A percentile compares a stretch with the other conserved stretches of the same genome.
Evolutionary conservation across 1,284 basidiomycete species (phyloP).

Genomic region (Trichosporon sp.): DNA sequence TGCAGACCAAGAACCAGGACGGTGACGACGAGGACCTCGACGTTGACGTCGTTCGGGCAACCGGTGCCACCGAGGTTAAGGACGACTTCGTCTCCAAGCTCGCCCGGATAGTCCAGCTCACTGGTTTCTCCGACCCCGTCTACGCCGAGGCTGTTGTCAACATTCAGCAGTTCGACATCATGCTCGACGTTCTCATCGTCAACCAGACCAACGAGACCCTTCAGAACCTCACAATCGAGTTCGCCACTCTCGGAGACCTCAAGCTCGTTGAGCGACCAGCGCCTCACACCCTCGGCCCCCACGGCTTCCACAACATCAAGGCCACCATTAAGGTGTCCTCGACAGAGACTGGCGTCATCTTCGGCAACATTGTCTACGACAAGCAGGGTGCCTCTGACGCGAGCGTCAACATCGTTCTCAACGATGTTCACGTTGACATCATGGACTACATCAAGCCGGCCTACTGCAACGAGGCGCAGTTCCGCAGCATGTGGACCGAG

Average conservation of each 20-base stretch:
- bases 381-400: slow-evolving; percentile 82
- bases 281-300: slow-evolving; percentile 89
- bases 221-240: slow-evolving; percentile 96
- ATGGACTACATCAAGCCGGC: slow-evolving; percentile 99
- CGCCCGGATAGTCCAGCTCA: slow-evolving; percentile 91
- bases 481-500: slow-evolving; percentile 96
- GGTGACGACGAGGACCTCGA: slow-evolving; percentile 74
- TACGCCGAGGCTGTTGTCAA: slow-evolving; percentile 99
- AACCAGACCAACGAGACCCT: slow-evolving; percentile 95
- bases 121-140: slow-evolving; percentile 97
- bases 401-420: slow-evolving; percentile 78
- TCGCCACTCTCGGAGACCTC: slow-evolving; percentile 94
- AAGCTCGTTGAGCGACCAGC: slow-evolving; percentile 95
- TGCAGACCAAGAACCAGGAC: slow-evolving; percentile 83
- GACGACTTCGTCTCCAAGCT: slow-evolving; percentile 98
- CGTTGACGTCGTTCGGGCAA: slow-evolving; percentile 88
- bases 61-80: slow-evolving; percentile 76
- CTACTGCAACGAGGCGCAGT: slow-evolving; percentile 90
- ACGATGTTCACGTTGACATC: slow-evolving; percentile 98
- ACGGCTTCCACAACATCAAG: slow-evolving; percentile 98
- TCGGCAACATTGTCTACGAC: slow-evolving; percentile 97
- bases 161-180: slow-evolving; percentile 97
- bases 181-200: slow-evolving; percentile 92
- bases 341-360: slow-evolving; percentile 97
- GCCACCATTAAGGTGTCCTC: slow-evolving; percentile 97